A percentile compares a stretch with the other conserved stretches of the same genome.
Evolutionary conservation across 768 basidiomycete species (phyloP).

Genomic region (Dentipellis sp.): DNA sequence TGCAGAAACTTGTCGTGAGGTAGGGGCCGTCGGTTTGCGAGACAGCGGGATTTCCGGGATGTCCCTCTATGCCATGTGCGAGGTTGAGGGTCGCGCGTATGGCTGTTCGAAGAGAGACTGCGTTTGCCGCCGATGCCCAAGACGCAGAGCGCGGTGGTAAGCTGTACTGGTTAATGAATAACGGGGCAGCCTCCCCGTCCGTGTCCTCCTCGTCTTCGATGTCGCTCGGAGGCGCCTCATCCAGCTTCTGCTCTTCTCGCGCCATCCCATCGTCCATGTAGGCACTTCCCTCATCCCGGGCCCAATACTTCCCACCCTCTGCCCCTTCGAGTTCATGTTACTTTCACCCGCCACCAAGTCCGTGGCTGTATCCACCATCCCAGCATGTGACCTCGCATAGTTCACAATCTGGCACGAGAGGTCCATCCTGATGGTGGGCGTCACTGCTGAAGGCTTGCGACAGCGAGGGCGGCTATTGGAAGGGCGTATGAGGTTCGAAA

Average conservation of each 20-base stretch:
- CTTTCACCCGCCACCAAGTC: conserved; percentile 13
- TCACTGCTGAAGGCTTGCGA: too few relatives aligned
- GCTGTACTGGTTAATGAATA: conserved; percentile 5
- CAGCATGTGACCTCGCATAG: conserved; percentile 33
- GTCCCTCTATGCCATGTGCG: neutral
- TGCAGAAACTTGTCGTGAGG: conserved; percentile 34
- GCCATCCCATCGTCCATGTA: conserved; percentile 41
- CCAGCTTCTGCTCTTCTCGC: conserved; percentile 45
- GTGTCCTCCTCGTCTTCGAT: conserved; percentile 47
- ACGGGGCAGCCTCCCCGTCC: conserved; percentile 18
- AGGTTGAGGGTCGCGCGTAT: neutral
- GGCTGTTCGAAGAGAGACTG: neutral
- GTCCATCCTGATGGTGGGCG: conserved; percentile 17
- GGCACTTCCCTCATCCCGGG: conserved; percentile 50
- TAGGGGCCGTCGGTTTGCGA: conserved; percentile 11
- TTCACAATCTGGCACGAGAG: conserved; percentile 46
- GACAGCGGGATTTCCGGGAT: conserved; percentile 11
- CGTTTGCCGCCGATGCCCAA: neutral
- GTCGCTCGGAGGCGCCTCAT: conserved; percentile 71
- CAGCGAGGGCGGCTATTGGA: too few relatives aligned
- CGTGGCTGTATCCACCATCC: conserved; percentile 14
- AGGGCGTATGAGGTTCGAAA: too few relatives aligned
- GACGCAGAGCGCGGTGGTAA: neutral
- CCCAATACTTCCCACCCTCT: conserved; percentile 56
- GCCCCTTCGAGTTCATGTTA: conserved; percentile 5